phyloP scores from a whole-genome alignment of 108 stramenopile genomes.

The Cyclostephanos invisitatus region DNA sequence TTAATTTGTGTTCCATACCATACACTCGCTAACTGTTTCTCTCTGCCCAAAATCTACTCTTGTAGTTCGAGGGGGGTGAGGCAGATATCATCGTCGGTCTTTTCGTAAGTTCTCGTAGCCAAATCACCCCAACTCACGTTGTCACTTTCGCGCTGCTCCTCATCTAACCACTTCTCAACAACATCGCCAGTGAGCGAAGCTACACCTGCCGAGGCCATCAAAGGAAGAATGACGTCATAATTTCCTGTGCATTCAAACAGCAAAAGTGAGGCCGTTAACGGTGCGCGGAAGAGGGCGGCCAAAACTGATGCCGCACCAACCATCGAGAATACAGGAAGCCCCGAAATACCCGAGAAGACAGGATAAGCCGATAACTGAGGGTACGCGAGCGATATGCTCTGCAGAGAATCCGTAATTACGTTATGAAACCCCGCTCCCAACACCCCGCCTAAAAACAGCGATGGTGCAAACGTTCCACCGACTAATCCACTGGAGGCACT shows the following conservation, averaged over 20 bases:
- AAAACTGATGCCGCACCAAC: conserved; percentile 88
- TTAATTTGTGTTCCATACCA: neutral
- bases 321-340: conserved; percentile 89
- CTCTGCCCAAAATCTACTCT: neutral
- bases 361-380: conserved; percentile 33
- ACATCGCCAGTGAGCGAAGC: conserved; percentile 44
- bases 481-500: conserved; percentile 86
- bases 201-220: conserved; percentile 79
- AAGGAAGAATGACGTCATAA: conserved; percentile 88
- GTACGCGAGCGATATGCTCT: conserved; percentile 28
- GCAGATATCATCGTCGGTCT: conserved; percentile 29
- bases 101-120: conserved; percentile 31
- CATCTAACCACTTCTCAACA: conserved; percentile 50
- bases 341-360: conserved; percentile 49
- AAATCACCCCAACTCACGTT: conserved; percentile 48
- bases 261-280: conserved; percentile 82
- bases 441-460: conserved; percentile 89
- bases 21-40: neutral
- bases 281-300: conserved; percentile 89
- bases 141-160: conserved; percentile 47
- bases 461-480: conserved; percentile 93
- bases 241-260: conserved; percentile 91
- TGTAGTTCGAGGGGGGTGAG: neutral
- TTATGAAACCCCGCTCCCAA: conserved; percentile 87
- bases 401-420: conserved; percentile 39